Evolutionary conservation across 2,329 filamentous ascomycete species (phyloP), one percentile per base, ranked within the genome.

Genomic region (Akanthomyces lecanii): DNA sequence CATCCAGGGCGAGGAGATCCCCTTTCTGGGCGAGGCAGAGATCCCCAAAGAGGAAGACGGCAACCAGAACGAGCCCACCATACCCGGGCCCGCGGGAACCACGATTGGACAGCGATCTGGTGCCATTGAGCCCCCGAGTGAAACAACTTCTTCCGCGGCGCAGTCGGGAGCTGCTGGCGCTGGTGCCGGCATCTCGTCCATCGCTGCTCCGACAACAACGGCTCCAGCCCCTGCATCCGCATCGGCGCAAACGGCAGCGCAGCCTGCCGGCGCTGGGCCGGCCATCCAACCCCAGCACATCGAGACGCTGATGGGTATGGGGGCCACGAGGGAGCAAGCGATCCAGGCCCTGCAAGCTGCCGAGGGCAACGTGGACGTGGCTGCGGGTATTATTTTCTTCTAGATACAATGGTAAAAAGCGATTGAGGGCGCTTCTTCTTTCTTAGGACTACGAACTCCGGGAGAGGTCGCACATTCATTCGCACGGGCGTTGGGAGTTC

Each of bases 11-110:
- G 88, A 92, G 67, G 90, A 95, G 68, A 90, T 99, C 6, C 86
- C 90, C 0, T 99, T 99, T 75, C 80, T 99, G 14, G 90, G 91
- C 53, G 95, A 98, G 76, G 89, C 90, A 3, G 94, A 99, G 67
- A 96, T 98, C 59, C 95, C 95, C n/a, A 96, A 89, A 74, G 85
- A 89, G 53, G 92, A 96, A 68, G 90, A 93, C 65, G 85, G 85
- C 3, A 81, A 88, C 64, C 83, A 88, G 59, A 84, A 90, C 63
- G 94, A 98, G 76, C 92, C 93, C 5, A 92, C 89, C 16, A 85
- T 98, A 55, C 84, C 87, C 51, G 95, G 95, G 0, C 91, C 93
- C 0, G 90, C 89, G 45, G 94, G 93, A n/a, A 96, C 91, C 12
- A 88, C 91, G 55, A 92, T 98, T 66, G 94, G 94, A 50, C 88